Percentiles rank a stretch among this genome's conserved stretches.
phyloP scores from a whole-genome alignment of 345 rosid genomes.

The Eucalyptus cloeziana region DNA sequence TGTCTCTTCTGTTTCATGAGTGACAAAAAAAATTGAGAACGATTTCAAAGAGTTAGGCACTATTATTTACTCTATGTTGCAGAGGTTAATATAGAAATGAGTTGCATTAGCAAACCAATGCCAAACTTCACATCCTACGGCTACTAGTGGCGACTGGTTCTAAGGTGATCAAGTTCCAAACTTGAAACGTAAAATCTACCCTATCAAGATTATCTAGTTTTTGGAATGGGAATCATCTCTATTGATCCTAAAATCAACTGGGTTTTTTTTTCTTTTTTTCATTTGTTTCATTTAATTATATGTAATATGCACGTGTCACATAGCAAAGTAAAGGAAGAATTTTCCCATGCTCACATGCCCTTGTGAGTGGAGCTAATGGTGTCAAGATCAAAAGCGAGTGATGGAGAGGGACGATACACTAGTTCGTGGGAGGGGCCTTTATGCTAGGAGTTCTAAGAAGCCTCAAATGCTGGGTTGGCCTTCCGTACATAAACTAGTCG shows the following conservation, averaged over 20 bases:
- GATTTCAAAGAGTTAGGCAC: neutral
- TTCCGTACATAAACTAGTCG: fast-evolving
- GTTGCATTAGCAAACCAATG: neutral
- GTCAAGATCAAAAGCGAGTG: neutral
- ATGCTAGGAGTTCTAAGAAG: no score
- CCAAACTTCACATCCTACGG: fast-evolving
- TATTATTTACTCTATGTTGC: fast-evolving
- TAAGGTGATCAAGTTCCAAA: no score
- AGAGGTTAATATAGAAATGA: neutral
- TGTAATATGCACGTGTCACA: neutral
- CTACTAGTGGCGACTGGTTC: neutral
- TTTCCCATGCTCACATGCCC: neutral
- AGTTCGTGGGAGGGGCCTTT: neutral
- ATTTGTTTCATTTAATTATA: fast-evolving
- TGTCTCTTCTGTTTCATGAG: neutral
- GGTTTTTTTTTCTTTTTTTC: neutral
- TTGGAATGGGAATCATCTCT: neutral
- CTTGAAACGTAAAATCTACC: neutral
- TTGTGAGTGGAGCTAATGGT: neutral
- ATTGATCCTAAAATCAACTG: neutral
- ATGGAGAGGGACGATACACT: neutral
- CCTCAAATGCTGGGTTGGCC: fast-evolving
- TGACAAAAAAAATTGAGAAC: fast-evolving
- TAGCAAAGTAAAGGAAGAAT: no score
- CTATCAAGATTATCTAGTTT: fast-evolving